Conservation (phyloP, 345 rosid genomes). For the Melastoma malabathricum region DNA sequence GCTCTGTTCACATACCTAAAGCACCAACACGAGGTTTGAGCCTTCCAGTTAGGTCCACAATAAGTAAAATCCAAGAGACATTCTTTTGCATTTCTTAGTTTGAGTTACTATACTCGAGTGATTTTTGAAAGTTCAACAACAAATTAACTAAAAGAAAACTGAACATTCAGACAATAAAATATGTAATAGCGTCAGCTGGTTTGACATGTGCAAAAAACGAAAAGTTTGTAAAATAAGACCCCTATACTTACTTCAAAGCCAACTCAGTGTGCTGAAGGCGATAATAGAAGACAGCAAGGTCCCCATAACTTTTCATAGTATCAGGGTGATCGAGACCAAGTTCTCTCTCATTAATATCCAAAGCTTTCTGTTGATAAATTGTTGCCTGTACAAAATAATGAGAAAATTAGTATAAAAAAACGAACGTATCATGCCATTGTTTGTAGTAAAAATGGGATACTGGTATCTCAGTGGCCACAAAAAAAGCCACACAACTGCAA, state of each 20-base stretch:
- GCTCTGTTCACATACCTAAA: conserved; percentile 93
- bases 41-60: not conserved
- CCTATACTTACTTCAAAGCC: conserved; percentile 67
- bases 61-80: too few species aligned
- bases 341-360: conserved; percentile 95
- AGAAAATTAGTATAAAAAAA: not conserved
- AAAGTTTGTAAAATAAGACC: not conserved
- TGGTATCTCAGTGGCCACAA: conserved; percentile 4
- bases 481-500: conserved; percentile 1
- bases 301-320: conserved; percentile 98
- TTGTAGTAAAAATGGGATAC: too few species aligned
- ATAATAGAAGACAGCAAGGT: conserved; percentile 92
- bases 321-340: conserved; percentile 99
- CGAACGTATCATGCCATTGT: not conserved
- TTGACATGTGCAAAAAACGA: not conserved
- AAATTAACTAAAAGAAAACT: too few species aligned
- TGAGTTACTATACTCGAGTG: too few species aligned
- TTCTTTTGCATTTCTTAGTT: too few species aligned
- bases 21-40: conserved; percentile 7
- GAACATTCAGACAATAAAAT: not conserved
- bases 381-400: conserved; percentile 47
- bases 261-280: conserved; percentile 96
- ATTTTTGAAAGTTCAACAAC: too few species aligned
- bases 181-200: not conserved
- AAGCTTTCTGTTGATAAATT: conserved; percentile 92